These are phyloP conservation scores for Capsella rubella DNA, from an alignment of 441 rosid genomes.

Conservation along the genomic window DNA sequence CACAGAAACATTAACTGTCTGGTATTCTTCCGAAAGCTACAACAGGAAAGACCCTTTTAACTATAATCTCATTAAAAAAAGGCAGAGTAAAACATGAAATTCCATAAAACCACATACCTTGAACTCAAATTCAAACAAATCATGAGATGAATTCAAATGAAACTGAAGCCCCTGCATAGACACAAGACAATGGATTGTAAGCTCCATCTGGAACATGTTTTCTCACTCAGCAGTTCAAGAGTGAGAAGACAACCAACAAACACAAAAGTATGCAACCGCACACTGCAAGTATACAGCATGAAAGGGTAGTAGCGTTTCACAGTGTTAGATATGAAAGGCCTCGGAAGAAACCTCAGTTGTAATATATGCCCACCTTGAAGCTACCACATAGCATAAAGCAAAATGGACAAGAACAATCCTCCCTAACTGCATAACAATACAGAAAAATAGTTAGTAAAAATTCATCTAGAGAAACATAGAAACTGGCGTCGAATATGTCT, in stretches of 20 bases:
- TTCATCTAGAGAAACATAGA: neutral
- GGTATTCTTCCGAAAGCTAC: constrained; percentile 75
- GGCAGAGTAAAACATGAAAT: constrained; percentile 42
- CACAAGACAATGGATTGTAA: constrained; percentile 32
- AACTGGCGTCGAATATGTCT: neutral
- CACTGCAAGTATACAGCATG: constrained; percentile 15
- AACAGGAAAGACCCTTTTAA: constrained; percentile 46
- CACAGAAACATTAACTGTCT: constrained; percentile 78
- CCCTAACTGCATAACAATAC: constrained; percentile 72
- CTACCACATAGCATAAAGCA: constrained; percentile 78
- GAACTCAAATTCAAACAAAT: constrained; percentile 79
- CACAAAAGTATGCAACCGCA: constrained; percentile 18
- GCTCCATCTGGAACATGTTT: constrained; percentile 30
- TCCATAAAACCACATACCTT: constrained; percentile 68
- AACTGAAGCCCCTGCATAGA: constrained; percentile 75
- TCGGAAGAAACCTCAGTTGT: constrained; percentile 26
- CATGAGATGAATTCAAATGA: constrained; percentile 87
- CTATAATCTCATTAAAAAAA: constrained; percentile 35
- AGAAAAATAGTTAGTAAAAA: constrained; percentile 8
- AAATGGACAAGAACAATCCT: constrained; percentile 89
- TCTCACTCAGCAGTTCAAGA: neutral
- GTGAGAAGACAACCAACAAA: neutral
- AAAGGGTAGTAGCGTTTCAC: constrained; percentile 21
- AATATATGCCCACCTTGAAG: constrained; percentile 65
- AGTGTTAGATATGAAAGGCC: constrained; percentile 17